Conservation (phyloP, 345 rosid species). For the Brassica napus region DNA sequence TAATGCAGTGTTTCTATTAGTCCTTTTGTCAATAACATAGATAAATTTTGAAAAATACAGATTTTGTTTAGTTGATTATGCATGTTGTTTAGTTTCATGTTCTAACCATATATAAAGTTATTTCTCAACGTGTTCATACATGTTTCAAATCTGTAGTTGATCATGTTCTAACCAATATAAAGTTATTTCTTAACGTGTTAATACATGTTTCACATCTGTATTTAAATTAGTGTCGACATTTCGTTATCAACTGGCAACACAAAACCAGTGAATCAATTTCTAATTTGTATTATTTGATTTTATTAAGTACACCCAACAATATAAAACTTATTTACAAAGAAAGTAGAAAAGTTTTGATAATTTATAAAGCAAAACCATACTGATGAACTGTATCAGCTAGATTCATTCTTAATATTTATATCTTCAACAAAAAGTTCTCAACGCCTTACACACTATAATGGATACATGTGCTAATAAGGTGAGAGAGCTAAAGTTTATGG, state of each 20-base stretch:
- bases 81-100: too few species aligned
- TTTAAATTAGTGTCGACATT: not conserved
- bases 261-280: not conserved
- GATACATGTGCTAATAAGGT: not conserved
- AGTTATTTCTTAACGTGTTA: not conserved
- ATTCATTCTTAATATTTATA: not conserved
- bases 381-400: not conserved
- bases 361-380: not conserved
- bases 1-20: not conserved
- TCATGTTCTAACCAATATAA: not conserved
- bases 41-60: not conserved
- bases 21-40: not conserved
- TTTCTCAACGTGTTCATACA: not conserved
- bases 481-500: conserved; percentile 9
- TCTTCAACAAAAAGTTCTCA: not conserved
- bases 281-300: not conserved
- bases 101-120: not conserved
- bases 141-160: not conserved
- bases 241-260: not conserved
- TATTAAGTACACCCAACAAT: not conserved
- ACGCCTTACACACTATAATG: not conserved
- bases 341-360: not conserved
- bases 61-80: not conserved
- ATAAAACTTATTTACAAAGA: not conserved
- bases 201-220: not conserved